Evolutionary conservation across 2,329 filamentous ascomycete species (phyloP).

Genomic region (Neoascochyta sp.): DNA sequence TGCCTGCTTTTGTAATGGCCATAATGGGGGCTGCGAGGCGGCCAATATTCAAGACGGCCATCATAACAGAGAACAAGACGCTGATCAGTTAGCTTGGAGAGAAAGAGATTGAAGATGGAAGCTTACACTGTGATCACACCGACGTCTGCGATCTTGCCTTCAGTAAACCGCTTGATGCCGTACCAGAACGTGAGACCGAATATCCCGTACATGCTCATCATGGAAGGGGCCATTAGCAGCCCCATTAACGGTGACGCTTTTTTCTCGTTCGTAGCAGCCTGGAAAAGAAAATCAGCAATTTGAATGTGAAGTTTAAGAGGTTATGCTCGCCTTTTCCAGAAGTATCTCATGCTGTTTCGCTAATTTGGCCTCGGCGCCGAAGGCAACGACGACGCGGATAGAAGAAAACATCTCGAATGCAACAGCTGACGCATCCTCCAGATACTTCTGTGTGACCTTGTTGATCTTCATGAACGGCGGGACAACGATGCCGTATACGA

Average conservation of each 20-base stretch:
- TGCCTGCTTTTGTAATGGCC: conserved; percentile 33
- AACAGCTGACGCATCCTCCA: conserved; percentile 36
- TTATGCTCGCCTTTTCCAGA: no score
- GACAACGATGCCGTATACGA: conserved; percentile 28
- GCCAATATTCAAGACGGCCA: conserved; percentile 34
- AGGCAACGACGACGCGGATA: conserved; percentile 36
- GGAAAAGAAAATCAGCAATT: background rate
- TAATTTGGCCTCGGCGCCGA: conserved; percentile 38
- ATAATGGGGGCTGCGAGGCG: conserved; percentile 31
- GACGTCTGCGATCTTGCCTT: conserved; percentile 29
- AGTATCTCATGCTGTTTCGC: conserved; percentile 27
- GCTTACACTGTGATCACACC: conserved; percentile 32
- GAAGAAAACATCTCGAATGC: conserved; percentile 41
- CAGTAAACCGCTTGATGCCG: conserved; percentile 34
- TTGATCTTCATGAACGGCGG: conserved; percentile 34
- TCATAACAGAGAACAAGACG: conserved; percentile 41
- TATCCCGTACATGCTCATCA: conserved; percentile 36
- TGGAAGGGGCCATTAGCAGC: conserved; percentile 31
- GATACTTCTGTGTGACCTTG: conserved; percentile 28
- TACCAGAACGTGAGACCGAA: conserved; percentile 42
- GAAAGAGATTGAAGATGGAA: background rate
- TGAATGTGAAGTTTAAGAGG: no score
- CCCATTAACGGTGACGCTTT: conserved; percentile 33
- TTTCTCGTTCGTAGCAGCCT: conserved; percentile 25
- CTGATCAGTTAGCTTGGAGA: conserved; percentile 10